Conservation (phyloP, 768 basidiomycete species). For the Exidia glandulosa region DNA sequence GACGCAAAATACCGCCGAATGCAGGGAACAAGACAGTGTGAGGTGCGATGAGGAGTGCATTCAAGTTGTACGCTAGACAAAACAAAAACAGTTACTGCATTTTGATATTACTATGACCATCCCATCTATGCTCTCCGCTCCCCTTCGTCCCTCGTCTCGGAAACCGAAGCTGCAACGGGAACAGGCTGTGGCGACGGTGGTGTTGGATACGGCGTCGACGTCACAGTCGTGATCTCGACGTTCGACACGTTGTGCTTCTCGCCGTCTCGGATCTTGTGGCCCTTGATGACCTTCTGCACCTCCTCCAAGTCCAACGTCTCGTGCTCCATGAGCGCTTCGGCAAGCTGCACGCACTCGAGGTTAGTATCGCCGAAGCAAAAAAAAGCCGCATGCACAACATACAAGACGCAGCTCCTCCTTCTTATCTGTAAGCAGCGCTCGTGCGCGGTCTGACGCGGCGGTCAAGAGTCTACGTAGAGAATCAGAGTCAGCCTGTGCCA, state of each 20-base stretch:
- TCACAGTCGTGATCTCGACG: neutral
- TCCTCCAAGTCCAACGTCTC: constrained; percentile 86
- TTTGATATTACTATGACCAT: too few species aligned
- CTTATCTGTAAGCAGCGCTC: constrained; percentile 48
- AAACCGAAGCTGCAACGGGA: neutral
- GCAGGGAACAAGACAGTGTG: neutral
- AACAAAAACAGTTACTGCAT: too few species aligned
- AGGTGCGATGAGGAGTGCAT: neutral
- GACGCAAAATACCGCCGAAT: neutral
- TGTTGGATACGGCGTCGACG: neutral
- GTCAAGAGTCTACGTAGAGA: constrained; percentile 43
- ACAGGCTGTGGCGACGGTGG: neutral
- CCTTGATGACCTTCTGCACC: constrained; percentile 74
- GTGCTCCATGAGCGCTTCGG: constrained; percentile 85
- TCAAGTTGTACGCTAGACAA: neutral
- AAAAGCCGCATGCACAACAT: constrained; percentile 13
- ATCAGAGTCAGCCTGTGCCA: neutral
- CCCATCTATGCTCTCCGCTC: too few species aligned
- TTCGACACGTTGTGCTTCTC: constrained; percentile 29
- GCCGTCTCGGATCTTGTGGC: constrained; percentile 65
- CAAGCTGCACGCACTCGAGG: constrained; percentile 42
- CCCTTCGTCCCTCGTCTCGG: neutral
- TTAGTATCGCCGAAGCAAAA: constrained; percentile 5
- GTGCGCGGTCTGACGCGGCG: constrained; percentile 57
- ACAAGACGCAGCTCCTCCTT: constrained; percentile 70